Evolutionary conservation across 2,329 filamentous ascomycete genomes (phyloP).

Genomic region (Sarocladiaceae sp.): DNA sequence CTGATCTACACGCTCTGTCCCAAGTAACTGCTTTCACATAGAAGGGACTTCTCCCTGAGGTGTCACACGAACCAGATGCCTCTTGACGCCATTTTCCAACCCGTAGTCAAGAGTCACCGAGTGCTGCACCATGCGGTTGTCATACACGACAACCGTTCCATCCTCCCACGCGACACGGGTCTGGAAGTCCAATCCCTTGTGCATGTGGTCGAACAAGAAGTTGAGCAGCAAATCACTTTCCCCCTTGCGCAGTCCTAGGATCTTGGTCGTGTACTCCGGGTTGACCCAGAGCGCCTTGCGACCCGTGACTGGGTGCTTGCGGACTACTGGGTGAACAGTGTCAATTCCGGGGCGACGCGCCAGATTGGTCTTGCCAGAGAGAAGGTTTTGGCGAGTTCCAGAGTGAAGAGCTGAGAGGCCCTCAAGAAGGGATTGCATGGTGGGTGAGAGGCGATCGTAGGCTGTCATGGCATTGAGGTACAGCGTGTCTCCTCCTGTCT

Average conservation of each 20-base stretch:
- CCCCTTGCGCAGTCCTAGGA: constrained; percentile 80
- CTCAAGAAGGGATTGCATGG: constrained; percentile 73
- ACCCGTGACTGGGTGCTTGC: constrained; percentile 75
- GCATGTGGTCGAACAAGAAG: constrained; percentile 56
- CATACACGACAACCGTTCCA: constrained; percentile 81
- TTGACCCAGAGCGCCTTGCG: constrained; percentile 83
- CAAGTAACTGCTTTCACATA: too few species aligned
- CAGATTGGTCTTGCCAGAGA: constrained; percentile 59
- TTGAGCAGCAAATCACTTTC: constrained; percentile 72
- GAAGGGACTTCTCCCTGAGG: constrained; percentile 82
- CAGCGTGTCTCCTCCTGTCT: constrained; percentile 76
- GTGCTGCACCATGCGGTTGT: constrained; percentile 75
- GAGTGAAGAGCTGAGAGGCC: constrained; percentile 78
- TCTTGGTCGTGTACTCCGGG: constrained; percentile 66
- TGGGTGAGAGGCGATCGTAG: constrained; percentile 72
- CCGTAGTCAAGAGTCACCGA: constrained; percentile 79
- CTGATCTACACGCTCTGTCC: too few species aligned
- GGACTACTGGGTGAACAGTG: constrained; percentile 68
- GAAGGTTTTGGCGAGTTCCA: constrained; percentile 71
- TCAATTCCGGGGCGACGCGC: constrained; percentile 67
- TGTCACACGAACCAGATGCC: constrained; percentile 76
- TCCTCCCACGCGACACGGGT: constrained; percentile 70
- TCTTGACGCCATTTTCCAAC: constrained; percentile 66
- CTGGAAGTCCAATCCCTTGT: constrained; percentile 58
- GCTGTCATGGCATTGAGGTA: constrained; percentile 76